Conservation (phyloP, 2,329 filamentous ascomycete genomes). For the Ophiosphaerella narmari region DNA sequence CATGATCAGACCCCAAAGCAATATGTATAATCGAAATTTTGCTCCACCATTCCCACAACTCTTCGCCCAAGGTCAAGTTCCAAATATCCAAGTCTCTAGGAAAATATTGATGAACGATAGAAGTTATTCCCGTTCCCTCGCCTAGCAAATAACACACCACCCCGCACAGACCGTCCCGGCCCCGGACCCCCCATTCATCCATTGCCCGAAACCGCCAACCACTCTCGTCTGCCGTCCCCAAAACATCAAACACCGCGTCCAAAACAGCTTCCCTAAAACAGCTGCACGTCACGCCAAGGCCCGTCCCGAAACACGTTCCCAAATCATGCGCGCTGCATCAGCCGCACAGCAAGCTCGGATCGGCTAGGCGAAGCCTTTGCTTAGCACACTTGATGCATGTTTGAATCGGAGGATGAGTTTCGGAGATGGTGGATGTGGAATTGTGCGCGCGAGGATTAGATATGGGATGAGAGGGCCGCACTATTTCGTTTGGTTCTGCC, state of each 20-base stretch:
- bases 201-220: too few relatives aligned
- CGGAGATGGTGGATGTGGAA: not conserved
- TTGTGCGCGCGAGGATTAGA: not conserved
- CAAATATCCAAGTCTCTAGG: too few relatives aligned
- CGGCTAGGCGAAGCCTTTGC: conserved; percentile 18
- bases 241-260: not conserved
- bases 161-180: too few relatives aligned
- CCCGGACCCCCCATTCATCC: too few relatives aligned
- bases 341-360: conserved; percentile 31
- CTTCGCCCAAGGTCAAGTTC: too few relatives aligned
- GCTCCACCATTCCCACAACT: too few relatives aligned
- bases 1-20: too few relatives aligned
- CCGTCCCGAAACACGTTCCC: conserved; percentile 32
- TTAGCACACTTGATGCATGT: conserved; percentile 22
- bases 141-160: too few relatives aligned
- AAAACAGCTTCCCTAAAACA: not conserved
- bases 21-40: too few relatives aligned
- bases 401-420: conserved; percentile 6
- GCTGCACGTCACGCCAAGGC: conserved; percentile 17
- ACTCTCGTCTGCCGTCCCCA: too few relatives aligned
- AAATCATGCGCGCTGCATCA: conserved; percentile 33
- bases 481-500: not conserved
- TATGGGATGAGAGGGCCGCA: not conserved
- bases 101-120: too few relatives aligned
- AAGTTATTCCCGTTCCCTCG: too few relatives aligned